These are phyloP conservation scores for Limonium bicolor DNA, from an alignment of 148 eudicot genomes.

Conservation along the genomic window DNA sequence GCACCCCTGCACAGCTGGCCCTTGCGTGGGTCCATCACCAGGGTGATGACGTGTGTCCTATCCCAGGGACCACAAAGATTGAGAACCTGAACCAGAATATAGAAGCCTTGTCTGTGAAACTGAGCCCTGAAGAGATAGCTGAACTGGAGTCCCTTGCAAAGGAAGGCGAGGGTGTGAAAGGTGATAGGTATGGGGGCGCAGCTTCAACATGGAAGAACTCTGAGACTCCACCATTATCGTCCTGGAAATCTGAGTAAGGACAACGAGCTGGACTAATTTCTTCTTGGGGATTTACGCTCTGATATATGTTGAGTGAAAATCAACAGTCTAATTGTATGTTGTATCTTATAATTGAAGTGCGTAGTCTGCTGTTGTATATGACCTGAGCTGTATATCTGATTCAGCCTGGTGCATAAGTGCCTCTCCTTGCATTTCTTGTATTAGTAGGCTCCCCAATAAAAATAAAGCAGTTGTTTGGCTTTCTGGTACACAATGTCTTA, in stretches of 20 bases:
- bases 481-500: too few species aligned
- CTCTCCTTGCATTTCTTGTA: too few species aligned
- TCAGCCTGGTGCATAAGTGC: too few species aligned
- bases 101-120: constrained; percentile 25
- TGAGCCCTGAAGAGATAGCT: constrained; percentile 22
- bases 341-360: too few species aligned
- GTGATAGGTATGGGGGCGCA: constrained; percentile 12
- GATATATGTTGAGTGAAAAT: too few species aligned
- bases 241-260: constrained; percentile 20
- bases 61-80: constrained; percentile 37
- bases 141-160: constrained; percentile 30
- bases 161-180: constrained; percentile 15
- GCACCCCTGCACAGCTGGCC: constrained; percentile 31
- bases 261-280: too few species aligned
- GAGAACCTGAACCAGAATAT: constrained; percentile 27
- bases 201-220: constrained; percentile 12
- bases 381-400: too few species aligned
- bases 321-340: too few species aligned
- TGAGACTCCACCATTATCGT: constrained; percentile 26
- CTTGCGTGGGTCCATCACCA: constrained; percentile 44
- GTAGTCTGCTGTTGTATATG: too few species aligned
- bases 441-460: too few species aligned
- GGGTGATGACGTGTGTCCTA: constrained; percentile 25
- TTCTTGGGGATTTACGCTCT: too few species aligned
- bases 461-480: too few species aligned